phyloP scores from a whole-genome alignment of 2,329 filamentous ascomycete genomes.

The Sarocladiaceae sp. region DNA sequence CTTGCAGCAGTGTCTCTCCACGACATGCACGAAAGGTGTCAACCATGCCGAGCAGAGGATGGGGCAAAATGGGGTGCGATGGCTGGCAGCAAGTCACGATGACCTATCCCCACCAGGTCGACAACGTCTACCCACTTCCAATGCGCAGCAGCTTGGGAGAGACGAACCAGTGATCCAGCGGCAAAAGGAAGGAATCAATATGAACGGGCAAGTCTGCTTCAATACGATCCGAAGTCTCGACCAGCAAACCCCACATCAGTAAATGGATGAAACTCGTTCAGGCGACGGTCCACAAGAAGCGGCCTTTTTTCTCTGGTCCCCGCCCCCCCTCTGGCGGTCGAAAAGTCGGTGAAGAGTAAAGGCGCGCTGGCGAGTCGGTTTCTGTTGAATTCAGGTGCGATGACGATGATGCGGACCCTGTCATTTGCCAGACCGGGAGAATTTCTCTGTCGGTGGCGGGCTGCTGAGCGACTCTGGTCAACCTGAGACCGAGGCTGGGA shows the following conservation, averaged over 20 bases:
- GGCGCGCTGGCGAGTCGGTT: conserved; percentile 1
- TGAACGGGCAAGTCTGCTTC: not conserved
- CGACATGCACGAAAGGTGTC: conserved; percentile 3
- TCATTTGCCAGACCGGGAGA: not conserved
- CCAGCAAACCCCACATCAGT: conserved; percentile 5
- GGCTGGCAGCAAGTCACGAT: not conserved
- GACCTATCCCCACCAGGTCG: not conserved
- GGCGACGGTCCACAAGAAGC: conserved; percentile 5
- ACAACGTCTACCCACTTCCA: not conserved
- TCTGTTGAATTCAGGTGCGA: conserved; percentile 1
- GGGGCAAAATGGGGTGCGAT: not conserved
- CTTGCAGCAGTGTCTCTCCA: not conserved
- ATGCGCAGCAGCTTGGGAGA: not conserved
- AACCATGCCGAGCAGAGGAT: conserved; percentile 1
- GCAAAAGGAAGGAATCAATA: not conserved
- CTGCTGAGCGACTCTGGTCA: not conserved
- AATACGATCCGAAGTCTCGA: conserved; percentile 1
- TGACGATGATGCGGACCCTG: not conserved
- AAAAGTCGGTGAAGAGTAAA: conserved; percentile 8
- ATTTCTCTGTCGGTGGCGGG: not conserved
- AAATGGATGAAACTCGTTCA: conserved; percentile 4
- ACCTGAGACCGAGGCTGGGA: not conserved
- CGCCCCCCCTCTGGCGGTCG: not conserved
- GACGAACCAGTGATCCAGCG: not conserved
- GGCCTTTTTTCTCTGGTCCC: conserved; percentile 4